Conservation (phyloP, 2,329 filamentous ascomycete species). For the Mycosphaerelloides madeirae region DNA sequence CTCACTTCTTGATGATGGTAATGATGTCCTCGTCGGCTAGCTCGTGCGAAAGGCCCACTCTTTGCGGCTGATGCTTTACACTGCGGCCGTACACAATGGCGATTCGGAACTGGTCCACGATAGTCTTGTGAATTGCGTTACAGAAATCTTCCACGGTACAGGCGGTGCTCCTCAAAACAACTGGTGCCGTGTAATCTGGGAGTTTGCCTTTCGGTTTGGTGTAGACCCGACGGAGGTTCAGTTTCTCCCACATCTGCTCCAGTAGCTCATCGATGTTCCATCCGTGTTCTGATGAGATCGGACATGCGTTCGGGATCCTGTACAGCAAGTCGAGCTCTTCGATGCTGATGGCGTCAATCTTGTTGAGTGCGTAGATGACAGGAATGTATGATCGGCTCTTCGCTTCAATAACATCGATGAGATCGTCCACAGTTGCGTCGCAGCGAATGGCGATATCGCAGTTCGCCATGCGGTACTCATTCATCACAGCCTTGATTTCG, state of each 20-base stretch:
- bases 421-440: conserved; percentile 92
- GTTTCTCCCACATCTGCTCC: conserved; percentile 98
- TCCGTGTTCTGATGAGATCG: conserved; percentile 89
- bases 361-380: conserved; percentile 98
- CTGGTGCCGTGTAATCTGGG: conserved; percentile 87
- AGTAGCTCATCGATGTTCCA: conserved; percentile 98
- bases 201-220: conserved; percentile 95
- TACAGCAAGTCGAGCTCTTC: conserved; percentile 96
- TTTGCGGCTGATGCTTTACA: conserved; percentile 96
- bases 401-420: conserved; percentile 93
- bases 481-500: conserved; percentile 97
- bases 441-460: conserved; percentile 97
- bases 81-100: conserved; percentile 97
- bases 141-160: conserved; percentile 98
- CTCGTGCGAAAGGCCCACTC: conserved; percentile 86
- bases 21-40: conserved; percentile 93
- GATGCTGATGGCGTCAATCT: conserved; percentile 97
- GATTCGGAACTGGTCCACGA: conserved; percentile 90
- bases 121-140: conserved; percentile 93
- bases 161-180: conserved; percentile 75
- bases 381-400: conserved; percentile 95
- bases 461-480: conserved; percentile 92
- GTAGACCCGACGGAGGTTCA: conserved; percentile 86
- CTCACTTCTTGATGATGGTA: conserved; percentile 33
- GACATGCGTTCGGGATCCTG: conserved; percentile 92